Conservation (phyloP, 1,284 basidiomycete species). For the Rugosomyces carneus region DNA sequence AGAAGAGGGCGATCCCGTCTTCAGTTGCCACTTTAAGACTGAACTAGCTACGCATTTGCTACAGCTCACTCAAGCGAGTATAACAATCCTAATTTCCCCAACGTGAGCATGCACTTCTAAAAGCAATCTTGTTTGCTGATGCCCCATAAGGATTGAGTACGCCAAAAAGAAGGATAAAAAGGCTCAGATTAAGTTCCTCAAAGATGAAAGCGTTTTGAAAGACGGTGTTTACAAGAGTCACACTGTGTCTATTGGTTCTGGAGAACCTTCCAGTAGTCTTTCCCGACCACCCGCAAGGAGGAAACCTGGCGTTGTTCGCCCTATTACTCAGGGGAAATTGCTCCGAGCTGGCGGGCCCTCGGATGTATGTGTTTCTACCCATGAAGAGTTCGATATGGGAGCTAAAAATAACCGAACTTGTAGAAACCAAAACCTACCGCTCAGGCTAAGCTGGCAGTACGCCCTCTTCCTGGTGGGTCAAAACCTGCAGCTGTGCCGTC, state of each 20-base stretch:
- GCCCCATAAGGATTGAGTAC: constrained; percentile 66
- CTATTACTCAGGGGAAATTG: constrained; percentile 83
- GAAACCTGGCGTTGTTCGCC: constrained; percentile 79
- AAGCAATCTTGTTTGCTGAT: background rate
- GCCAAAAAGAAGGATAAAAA: constrained; percentile 98
- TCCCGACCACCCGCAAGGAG: constrained; percentile 83
- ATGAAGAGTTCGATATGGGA: background rate
- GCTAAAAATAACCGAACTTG: constrained; percentile 1
- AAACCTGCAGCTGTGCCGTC: constrained; percentile 42
- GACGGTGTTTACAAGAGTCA: constrained; percentile 95
- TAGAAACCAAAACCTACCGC: constrained; percentile 42
- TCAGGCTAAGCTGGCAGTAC: constrained; percentile 51
- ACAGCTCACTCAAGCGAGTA: constrained; percentile 73
- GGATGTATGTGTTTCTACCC: constrained; percentile 32
- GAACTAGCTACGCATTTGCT: constrained; percentile 84
- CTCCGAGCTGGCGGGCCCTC: constrained; percentile 73
- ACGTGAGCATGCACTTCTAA: constrained; percentile 44
- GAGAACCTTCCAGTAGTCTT: constrained; percentile 78
- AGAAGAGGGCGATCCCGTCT: constrained; percentile 94
- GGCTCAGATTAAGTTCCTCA: constrained; percentile 81
- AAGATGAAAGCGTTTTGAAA: constrained; percentile 80
- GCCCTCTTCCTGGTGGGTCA: constrained; percentile 51
- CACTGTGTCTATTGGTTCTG: constrained; percentile 82
- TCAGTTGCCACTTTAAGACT: constrained; percentile 94
- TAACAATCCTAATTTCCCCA: constrained; percentile 71